These are phyloP conservation scores for Epichloe elymi DNA, from an alignment of 2,329 filamentous ascomycete genomes.

Conservation along the genomic window DNA sequence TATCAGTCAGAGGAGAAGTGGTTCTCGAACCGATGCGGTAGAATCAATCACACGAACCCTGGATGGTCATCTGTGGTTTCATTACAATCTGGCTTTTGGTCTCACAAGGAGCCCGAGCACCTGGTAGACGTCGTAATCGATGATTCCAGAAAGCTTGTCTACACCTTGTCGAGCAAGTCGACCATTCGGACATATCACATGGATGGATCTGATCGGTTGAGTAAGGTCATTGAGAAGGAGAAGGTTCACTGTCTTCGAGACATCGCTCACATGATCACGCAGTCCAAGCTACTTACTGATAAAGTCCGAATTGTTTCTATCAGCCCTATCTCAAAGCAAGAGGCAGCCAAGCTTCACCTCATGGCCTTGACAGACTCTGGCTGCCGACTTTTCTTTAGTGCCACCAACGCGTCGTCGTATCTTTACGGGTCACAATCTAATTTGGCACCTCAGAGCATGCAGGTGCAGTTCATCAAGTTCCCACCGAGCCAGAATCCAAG, in stretches of 20 bases:
- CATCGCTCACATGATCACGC: conserved; percentile 75
- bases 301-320: conserved; percentile 69
- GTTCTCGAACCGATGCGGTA: conserved; percentile 81
- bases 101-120: conserved; percentile 42
- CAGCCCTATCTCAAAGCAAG: conserved; percentile 65
- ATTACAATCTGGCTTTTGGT: conserved; percentile 36
- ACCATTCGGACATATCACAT: conserved; percentile 89
- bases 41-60: conserved; percentile 73
- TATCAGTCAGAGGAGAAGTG: conserved; percentile 97
- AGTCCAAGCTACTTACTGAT: conserved; percentile 56
- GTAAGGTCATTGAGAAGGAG: conserved; percentile 52
- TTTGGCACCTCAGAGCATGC: conserved; percentile 79
- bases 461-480: conserved; percentile 93
- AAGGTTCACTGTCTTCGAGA: conserved; percentile 50
- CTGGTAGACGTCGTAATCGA: conserved; percentile 76
- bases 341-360: conserved; percentile 73
- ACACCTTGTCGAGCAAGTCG: conserved; percentile 77
- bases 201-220: conserved; percentile 48
- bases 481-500: conserved; percentile 44
- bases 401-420: conserved; percentile 64
- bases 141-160: conserved; percentile 76
- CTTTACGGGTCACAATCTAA: conserved; percentile 47
- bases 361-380: conserved; percentile 86
- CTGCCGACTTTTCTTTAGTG: conserved; percentile 83
- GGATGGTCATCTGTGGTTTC: conserved; percentile 54